Evolutionary conservation across 345 rosid species (phyloP).

Genomic region (Clarkia xantiana): DNA sequence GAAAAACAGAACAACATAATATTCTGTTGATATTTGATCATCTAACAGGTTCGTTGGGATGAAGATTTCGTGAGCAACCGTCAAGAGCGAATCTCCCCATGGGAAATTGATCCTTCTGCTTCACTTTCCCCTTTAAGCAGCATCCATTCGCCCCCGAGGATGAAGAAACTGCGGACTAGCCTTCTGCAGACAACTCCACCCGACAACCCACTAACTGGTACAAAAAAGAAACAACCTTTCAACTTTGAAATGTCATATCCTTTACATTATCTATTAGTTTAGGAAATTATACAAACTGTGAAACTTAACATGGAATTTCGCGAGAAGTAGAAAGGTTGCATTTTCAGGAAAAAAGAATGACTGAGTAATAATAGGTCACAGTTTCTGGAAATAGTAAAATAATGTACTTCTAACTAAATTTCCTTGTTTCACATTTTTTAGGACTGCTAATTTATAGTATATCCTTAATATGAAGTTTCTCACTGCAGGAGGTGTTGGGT

Average conservation of each 20-base stretch:
- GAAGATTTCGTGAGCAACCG: slow-evolving; percentile 36
- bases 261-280: neutral
- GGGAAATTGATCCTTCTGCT: slow-evolving; percentile 84
- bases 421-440: neutral
- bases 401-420: neutral
- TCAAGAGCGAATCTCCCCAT: slow-evolving; percentile 71
- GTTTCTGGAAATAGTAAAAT: slow-evolving; percentile 1
- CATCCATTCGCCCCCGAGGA: slow-evolving; percentile 67
- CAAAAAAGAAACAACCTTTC: neutral
- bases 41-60: slow-evolving; percentile 77
- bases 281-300: neutral
- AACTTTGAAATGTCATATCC: neutral
- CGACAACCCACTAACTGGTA: slow-evolving; percentile 44
- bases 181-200: slow-evolving; percentile 35
- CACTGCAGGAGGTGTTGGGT: slow-evolving; percentile 37
- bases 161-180: slow-evolving; percentile 62
- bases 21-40: neutral
- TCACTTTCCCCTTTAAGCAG: slow-evolving; percentile 49
- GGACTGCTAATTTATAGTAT: no score
- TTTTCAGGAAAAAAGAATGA: no score
- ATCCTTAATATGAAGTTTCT: neutral
- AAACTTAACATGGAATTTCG: no score
- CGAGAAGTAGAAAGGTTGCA: no score
- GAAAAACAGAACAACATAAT: no score
- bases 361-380: no score